Percentiles rank a stretch among this genome's conserved stretches.
phyloP scores from a whole-genome alignment of 1,284 basidiomycete species.

The Anthracocystis panici-leucophaei region DNA sequence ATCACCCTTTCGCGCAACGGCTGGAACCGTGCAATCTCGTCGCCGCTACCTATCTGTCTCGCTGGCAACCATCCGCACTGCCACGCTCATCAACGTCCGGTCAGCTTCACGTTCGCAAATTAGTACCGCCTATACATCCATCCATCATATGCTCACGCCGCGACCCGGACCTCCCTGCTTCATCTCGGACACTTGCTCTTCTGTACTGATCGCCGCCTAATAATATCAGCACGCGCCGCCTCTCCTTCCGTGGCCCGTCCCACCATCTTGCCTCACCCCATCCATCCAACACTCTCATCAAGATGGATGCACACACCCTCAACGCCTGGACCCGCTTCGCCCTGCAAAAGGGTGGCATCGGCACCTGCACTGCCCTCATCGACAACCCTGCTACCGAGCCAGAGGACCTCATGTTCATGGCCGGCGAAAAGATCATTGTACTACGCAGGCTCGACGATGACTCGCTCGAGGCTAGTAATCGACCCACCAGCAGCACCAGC shows the following conservation, averaged over 20 bases:
- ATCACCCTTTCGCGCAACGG: not conserved
- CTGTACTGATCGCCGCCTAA: constrained; percentile 1
- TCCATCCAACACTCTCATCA: constrained; percentile 2
- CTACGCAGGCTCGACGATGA: constrained; percentile 61
- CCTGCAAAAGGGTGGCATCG: constrained; percentile 68
- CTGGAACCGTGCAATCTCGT: constrained; percentile 6
- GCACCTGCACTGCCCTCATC: constrained; percentile 63
- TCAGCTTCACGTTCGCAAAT: not conserved
- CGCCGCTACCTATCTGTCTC: not conserved
- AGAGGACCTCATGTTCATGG: constrained; percentile 67
- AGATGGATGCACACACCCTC: constrained; percentile 67
- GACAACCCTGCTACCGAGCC: constrained; percentile 62
- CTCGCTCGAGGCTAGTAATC: constrained; percentile 23
- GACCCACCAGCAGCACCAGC: constrained; percentile 35
- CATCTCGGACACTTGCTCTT: not conserved
- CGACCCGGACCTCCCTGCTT: not conserved
- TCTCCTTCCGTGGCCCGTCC: not conserved
- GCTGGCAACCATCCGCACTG: not conserved
- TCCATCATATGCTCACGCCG: not conserved
- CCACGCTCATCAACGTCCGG: not conserved
- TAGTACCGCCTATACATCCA: not conserved
- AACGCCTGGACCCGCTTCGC: constrained; percentile 69
- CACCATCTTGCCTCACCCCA: not conserved
- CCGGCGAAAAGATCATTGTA: constrained; percentile 66
- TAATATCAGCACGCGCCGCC: constrained; percentile 2